Evolutionary conservation across 495 filamentous ascomycete species (phyloP), one percentile per base, ranked within the genome.

Genomic region (Lepidopterella palustris): DNA sequence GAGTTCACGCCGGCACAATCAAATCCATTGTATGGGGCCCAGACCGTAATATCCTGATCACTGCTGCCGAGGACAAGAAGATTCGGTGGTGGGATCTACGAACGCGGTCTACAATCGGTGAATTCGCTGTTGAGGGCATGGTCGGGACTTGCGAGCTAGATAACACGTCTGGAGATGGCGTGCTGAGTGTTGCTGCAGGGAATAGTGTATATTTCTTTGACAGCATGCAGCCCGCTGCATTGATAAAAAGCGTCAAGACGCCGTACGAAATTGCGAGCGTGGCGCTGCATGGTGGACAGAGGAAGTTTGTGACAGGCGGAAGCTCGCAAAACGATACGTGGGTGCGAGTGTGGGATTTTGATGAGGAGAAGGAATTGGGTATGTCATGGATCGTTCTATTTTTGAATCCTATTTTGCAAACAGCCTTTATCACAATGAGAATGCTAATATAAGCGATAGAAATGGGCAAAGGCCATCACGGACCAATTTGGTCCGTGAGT

Each of bases 391-490:
- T 25, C 4, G 0, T 11, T n/a, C 15, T 8, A 39, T 42, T 42
- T 11, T 20, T n/a, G n/a, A n/a, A n/a, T n/a, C n/a, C n/a, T n/a
- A n/a, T n/a, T n/a, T n/a, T n/a, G n/a, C n/a, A n/a, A n/a, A n/a
- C n/a, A n/a, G 35, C 18, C 35, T 42, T 42, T 50, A 35, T 35
- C n/a, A 2, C 5, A 24, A 31, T 35, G 8, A 28, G 58, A 47
- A 68, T 76, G 68, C 78, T 57, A 32, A 28, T 15, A 0, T 51
- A 28, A 29, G 69, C 4, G 70, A 48, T 53, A 80, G 92, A 98
- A 66, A 84, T 93, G 20, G 90, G 95, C 78, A 97, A 96, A 73
- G 95, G 93, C 21, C 95, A 97, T 69, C 93, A 98, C 70, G 93
- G 95, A 11, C 92, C 92, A 9, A 92, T 97, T 57, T 97, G 93